These are phyloP conservation scores for Trichosanthes truncata DNA, from an alignment of 306 rosid species.

Conservation along the genomic window DNA sequence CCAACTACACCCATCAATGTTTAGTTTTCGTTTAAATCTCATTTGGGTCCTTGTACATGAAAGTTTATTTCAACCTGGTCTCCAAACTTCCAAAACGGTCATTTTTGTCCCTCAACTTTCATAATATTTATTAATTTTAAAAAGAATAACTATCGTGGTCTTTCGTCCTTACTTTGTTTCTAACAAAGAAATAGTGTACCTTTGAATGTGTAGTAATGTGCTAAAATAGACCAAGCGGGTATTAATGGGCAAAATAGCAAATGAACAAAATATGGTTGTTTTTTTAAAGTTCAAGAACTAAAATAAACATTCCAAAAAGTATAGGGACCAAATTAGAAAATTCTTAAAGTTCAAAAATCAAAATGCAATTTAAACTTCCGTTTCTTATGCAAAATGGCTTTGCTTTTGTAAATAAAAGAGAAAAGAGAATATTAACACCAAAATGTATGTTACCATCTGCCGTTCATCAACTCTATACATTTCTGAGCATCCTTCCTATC, in stretches of 20 bases:
- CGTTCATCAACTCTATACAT: conserved; percentile 88
- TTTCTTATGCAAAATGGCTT: not conserved
- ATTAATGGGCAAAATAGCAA: no score
- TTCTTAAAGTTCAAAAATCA: not conserved
- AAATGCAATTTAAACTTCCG: not conserved
- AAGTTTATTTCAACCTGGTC: not conserved
- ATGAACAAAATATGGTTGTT: not conserved
- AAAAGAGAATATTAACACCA: not conserved
- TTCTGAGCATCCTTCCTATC: conserved; percentile 87
- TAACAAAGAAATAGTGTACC: not conserved
- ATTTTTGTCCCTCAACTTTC: not conserved
- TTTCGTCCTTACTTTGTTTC: not conserved
- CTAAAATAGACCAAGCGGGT: not conserved
- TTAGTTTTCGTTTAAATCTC: not conserved
- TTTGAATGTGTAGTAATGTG: not conserved
- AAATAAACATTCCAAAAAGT: not conserved
- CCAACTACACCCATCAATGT: not conserved
- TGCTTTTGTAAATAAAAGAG: not conserved
- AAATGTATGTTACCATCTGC: conserved; percentile 70
- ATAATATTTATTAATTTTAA: no score
- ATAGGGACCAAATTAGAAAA: not conserved
- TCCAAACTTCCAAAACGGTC: not conserved
- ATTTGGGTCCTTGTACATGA: not conserved
- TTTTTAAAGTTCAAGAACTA: not conserved
- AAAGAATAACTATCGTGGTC: not conserved